Evolutionary conservation across 2,329 filamentous ascomycete species (phyloP).

Genomic region (Lachnellula willkommii): DNA sequence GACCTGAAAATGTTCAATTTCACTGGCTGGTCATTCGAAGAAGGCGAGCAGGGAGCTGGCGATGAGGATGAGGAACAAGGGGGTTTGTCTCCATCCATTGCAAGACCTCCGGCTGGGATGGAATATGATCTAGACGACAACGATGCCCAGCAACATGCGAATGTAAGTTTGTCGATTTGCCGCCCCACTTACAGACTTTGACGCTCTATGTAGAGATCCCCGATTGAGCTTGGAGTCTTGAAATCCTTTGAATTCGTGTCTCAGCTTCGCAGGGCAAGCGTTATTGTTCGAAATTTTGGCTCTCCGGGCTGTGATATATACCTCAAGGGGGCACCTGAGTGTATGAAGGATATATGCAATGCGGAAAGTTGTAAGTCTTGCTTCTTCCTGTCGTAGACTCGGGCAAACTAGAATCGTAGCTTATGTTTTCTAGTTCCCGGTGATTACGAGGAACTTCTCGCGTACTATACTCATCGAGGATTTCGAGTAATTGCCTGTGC

Average conservation of each 20-base stretch:
- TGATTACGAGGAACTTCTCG: constrained; percentile 85
- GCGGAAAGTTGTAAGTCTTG: constrained; percentile 65
- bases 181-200: no score
- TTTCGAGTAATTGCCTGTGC: constrained; percentile 96
- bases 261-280: constrained; percentile 84
- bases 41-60: constrained; percentile 65
- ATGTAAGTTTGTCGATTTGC: constrained; percentile 19
- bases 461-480: constrained; percentile 89
- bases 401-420: background rate
- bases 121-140: constrained; percentile 52
- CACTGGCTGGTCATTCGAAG: constrained; percentile 86
- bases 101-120: constrained; percentile 64
- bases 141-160: constrained; percentile 30
- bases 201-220: constrained; percentile 35
- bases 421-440: constrained; percentile 54
- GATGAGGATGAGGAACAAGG: constrained; percentile 67
- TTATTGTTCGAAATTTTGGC: constrained; percentile 84
- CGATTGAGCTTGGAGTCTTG: constrained; percentile 82
- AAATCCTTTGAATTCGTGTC: constrained; percentile 94
- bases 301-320: constrained; percentile 80
- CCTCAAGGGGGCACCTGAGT: constrained; percentile 94
- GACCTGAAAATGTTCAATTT: constrained; percentile 99
- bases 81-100: constrained; percentile 80
- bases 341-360: constrained; percentile 88
- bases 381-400: background rate